A percentile compares a stretch with the other conserved stretches of the same genome.
Evolutionary conservation across 768 basidiomycete genomes (phyloP).

Genomic region (Tubosaeta brunneosetosa): DNA sequence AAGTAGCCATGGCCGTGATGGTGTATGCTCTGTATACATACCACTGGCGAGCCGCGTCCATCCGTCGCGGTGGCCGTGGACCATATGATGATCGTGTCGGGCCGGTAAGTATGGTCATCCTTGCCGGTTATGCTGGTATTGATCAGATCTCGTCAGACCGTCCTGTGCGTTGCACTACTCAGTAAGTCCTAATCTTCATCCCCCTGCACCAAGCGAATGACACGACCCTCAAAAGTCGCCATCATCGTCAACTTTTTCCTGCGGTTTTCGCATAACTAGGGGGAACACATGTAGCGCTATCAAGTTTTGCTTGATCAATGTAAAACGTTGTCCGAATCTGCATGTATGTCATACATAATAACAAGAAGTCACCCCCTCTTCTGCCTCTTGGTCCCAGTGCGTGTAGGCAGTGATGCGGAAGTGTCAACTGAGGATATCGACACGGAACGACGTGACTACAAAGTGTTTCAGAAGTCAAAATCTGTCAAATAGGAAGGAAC

Average conservation of each 20-base stretch:
- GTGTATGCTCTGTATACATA: constrained; percentile 92
- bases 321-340: constrained; percentile 4
- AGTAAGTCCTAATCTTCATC: constrained; percentile 38
- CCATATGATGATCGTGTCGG: constrained; percentile 97
- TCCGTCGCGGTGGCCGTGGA: constrained; percentile 84
- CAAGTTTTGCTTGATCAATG: constrained; percentile 12
- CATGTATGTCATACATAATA: constrained; percentile 1
- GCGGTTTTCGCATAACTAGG: constrained; percentile 52
- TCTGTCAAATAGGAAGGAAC: background rate
- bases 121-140: constrained; percentile 8
- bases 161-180: constrained; percentile 78
- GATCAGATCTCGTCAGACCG: constrained; percentile 46
- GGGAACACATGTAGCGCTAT: background rate
- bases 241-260: constrained; percentile 83
- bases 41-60: constrained; percentile 93
- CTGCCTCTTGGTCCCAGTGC: constrained; percentile 54
- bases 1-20: constrained; percentile 92
- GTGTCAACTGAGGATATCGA: constrained; percentile 78
- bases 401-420: constrained; percentile 44
- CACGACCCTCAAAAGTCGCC: constrained; percentile 48
- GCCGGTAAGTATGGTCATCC: constrained; percentile 58
- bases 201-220: background rate
- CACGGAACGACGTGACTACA: constrained; percentile 58
- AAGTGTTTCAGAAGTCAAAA: constrained; percentile 1
- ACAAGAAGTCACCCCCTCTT: constrained; percentile 40